Evolutionary conservation across 2,329 filamentous ascomycete species (phyloP).

Genomic region (Colletotrichum trifolii): DNA sequence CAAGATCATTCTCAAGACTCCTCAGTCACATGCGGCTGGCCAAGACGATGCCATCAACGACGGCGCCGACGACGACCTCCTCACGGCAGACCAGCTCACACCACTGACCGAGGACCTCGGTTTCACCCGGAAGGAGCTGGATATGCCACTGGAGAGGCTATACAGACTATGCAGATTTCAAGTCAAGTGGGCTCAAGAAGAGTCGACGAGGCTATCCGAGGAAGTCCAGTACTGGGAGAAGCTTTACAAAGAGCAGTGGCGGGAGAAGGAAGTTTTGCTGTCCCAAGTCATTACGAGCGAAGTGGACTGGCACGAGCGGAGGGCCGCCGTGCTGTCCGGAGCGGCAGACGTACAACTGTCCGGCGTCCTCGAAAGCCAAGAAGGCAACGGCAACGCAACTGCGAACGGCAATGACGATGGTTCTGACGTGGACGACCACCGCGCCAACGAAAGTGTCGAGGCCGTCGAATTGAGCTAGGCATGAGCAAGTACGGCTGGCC

Average conservation of each 20-base stretch:
- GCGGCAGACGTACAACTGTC: slow-evolving; percentile 57
- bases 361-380: slow-evolving; percentile 43
- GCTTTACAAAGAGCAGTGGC: slow-evolving; percentile 77
- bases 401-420: slow-evolving; percentile 35
- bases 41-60: slow-evolving; percentile 67
- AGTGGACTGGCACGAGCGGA: slow-evolving; percentile 71
- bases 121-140: slow-evolving; percentile 74
- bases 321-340: slow-evolving; percentile 64
- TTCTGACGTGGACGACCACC: slow-evolving; percentile 38
- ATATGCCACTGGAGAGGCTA: slow-evolving; percentile 68
- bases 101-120: slow-evolving; percentile 66
- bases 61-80: slow-evolving; percentile 64
- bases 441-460: too few species aligned
- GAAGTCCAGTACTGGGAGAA: slow-evolving; percentile 76
- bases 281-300: slow-evolving; percentile 77
- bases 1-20: slow-evolving; percentile 73
- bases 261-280: slow-evolving; percentile 82
- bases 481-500: too few species aligned
- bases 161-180: slow-evolving; percentile 77
- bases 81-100: slow-evolving; percentile 69
- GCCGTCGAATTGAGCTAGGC: too few species aligned
- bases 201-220: slow-evolving; percentile 70
- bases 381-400: slow-evolving; percentile 19
- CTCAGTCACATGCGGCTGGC: slow-evolving; percentile 66
- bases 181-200: slow-evolving; percentile 77